Evolutionary conservation across 2,329 filamentous ascomycete species (phyloP).

Genomic region (Diaporthe humulicola): DNA sequence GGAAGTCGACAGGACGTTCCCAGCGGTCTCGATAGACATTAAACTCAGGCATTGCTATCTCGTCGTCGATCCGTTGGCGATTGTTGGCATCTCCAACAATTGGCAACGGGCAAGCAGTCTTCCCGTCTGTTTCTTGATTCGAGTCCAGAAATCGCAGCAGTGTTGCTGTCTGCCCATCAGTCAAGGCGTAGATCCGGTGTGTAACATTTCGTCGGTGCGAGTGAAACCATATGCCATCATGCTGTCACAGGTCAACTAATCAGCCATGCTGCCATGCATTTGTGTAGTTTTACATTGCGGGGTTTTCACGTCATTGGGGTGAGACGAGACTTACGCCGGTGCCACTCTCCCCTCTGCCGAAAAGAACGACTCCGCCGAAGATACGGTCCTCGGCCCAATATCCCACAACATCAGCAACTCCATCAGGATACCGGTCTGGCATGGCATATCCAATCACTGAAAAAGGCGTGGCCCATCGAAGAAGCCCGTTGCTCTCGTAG

Average conservation of each 20-base stretch:
- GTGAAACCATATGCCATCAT: not conserved
- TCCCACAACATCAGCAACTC: constrained; percentile 42
- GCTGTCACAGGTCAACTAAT: constrained; percentile 44
- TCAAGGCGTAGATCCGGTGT: not conserved
- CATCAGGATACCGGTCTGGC: constrained; percentile 48
- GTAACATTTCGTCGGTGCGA: not conserved
- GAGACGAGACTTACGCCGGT: not conserved
- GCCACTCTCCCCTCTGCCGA: not conserved
- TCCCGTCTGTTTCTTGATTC: not conserved
- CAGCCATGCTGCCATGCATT: constrained; percentile 37
- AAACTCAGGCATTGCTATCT: not conserved
- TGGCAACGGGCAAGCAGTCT: not conserved
- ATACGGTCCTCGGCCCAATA: not conserved
- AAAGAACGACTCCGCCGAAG: not conserved
- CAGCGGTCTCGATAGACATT: not conserved
- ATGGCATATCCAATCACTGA: constrained; percentile 44
- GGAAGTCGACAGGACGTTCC: not conserved
- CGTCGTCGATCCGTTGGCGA: not conserved
- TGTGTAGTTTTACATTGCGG: no score
- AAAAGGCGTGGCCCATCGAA: constrained; percentile 45
- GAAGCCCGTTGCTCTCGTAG: not conserved
- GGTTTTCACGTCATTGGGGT: no score
- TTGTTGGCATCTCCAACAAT: not conserved
- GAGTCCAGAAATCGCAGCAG: not conserved
- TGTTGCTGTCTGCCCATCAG: not conserved